Base-by-base conservation (phyloP, 1,139 yeast species). In the Suhomyces bribrorum region DNA sequence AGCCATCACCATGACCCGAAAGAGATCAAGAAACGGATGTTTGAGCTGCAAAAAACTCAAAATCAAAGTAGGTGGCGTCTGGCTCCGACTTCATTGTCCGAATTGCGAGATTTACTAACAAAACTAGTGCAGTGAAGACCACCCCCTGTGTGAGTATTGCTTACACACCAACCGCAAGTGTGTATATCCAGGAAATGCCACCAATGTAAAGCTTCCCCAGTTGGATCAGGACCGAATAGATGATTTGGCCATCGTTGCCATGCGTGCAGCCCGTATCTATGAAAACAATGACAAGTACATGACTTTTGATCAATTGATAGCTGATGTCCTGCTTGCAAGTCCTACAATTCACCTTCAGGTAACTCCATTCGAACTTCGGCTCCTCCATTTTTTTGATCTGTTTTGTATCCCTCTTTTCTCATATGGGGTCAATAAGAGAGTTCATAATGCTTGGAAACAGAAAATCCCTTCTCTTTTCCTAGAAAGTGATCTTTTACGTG, bases 131-230 rank as follows among this genome's bases (percentile, higher is more conserved):
- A 52, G 62, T 41, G 73, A 66, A 39, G 57, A 42, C 3, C 55
- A 53, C 38, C 75, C 75, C 2, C 24, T 31, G 7, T 68, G 74
- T 53, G 73, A 68, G 40, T 68, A 68, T 45, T 67, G 74, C 41
- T 34, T 31, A 4, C 64, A 64, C 36, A 64, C 69, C n/a, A 44
- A 45, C 13, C 46, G 70, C 26, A 41, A 43, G 13, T 68, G 73
- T 43, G 44, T 49, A 2, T 67, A 66, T 39, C 57, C 62, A 7
- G 34, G 30, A 8, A 20, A 20, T 20, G 11, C 23, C 8, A 20
- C 4, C 5, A 8, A 20, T 8, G 3, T 20, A 20, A 5, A 20
- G 23, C 6, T 20, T 20, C 23, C 8, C 11, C 23, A n/a, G n/a
- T n/a, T n/a, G n/a, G n/a, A n/a, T 7, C 7, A 11, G 14, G 23